These are phyloP conservation scores for Neonectria neomacrospora DNA, from an alignment of 2,329 filamentous ascomycete species.

Conservation along the genomic window DNA sequence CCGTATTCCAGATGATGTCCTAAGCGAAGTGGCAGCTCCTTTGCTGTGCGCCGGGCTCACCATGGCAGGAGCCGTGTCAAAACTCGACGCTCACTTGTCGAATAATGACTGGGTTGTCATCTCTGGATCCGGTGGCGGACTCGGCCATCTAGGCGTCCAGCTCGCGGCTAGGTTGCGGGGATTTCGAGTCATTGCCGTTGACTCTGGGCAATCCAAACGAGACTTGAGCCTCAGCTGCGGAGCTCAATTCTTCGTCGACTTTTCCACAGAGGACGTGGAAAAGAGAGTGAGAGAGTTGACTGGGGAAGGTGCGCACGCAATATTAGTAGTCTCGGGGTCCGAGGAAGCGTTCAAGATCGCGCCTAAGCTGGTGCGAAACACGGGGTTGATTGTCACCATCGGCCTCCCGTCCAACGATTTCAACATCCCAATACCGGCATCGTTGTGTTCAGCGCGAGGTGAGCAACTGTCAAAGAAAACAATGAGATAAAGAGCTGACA, in stretches of 20 bases:
- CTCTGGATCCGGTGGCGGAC: slow-evolving; percentile 46
- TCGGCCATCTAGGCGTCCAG: slow-evolving; percentile 50
- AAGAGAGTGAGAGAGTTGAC: slow-evolving; percentile 40
- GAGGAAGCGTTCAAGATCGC: slow-evolving; percentile 42
- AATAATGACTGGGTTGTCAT: slow-evolving; percentile 47
- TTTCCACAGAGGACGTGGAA: slow-evolving; percentile 33
- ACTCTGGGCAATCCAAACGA: slow-evolving; percentile 40
- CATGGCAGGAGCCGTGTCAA: slow-evolving; percentile 45
- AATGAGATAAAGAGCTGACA: background rate
- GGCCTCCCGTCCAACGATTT: slow-evolving; percentile 45
- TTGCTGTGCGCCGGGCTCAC: slow-evolving; percentile 49
- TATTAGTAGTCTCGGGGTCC: slow-evolving; percentile 43
- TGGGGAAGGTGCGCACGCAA: slow-evolving; percentile 42
- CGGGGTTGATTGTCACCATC: slow-evolving; percentile 42
- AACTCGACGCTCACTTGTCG: slow-evolving; percentile 17
- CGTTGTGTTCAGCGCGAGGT: slow-evolving; percentile 40
- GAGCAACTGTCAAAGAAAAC: fast-evolving
- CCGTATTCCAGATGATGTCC: slow-evolving; percentile 36
- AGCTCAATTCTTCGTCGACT: slow-evolving; percentile 46
- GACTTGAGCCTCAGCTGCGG: slow-evolving; percentile 38
- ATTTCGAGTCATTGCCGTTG: slow-evolving; percentile 44
- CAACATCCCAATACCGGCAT: slow-evolving; percentile 39
- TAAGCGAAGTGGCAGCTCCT: slow-evolving; percentile 41
- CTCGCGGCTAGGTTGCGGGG: slow-evolving; percentile 39
- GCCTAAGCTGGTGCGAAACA: slow-evolving; percentile 39